Evolutionary conservation across 371 early-diverging fungal genomes (phyloP), one percentile per base, ranked within the genome.

Genomic region (Syncephalis fuscata): DNA sequence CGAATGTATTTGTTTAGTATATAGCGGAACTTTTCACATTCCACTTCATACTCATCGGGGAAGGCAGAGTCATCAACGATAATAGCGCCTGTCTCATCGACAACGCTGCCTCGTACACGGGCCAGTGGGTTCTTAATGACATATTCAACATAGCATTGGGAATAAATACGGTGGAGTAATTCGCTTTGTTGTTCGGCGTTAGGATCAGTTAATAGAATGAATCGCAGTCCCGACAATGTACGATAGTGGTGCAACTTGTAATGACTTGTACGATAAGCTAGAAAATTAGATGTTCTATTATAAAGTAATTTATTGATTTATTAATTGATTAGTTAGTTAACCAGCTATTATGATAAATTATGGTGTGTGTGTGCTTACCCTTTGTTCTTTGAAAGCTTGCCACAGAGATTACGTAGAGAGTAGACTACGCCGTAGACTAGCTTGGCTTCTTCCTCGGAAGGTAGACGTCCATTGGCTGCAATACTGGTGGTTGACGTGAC

Each of bases 171-270:
- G 27, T 78, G 74, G 10, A 93, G 65, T 0, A 79, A 78, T 1
- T 73, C 65, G 39, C 78, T 71, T 53, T 85, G 67, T 9, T 72
- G 68, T 3, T 72, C 69, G 7, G 73, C 72, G 16, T 70, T 71
- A 11, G 82, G 78, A 61, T 88, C 91, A 14, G 92, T 85, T 54
- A 73, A 78, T 51, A 92, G 60, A 19, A 94, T 82, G 58, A 94
- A 80, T 56, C 87, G 85, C 46, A 92, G 70, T 2, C 87, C 83
- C 0, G 83, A 81, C 4, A 85, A 73, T 15, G 91, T 82, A 50
- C 86, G 89, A 52, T 77, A 89, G 59, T 88, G 89, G 61, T 91
- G 89, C 40, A 91, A 66, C 52, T 86, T 81, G 63, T 94, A 92
- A 9, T 74, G 72, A 17, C 72, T 77, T 25, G 93, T 92, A 42